Evolutionary conservation across 202 grass and related monocot genomes (phyloP).

Genomic region (Musa balbisiana): DNA sequence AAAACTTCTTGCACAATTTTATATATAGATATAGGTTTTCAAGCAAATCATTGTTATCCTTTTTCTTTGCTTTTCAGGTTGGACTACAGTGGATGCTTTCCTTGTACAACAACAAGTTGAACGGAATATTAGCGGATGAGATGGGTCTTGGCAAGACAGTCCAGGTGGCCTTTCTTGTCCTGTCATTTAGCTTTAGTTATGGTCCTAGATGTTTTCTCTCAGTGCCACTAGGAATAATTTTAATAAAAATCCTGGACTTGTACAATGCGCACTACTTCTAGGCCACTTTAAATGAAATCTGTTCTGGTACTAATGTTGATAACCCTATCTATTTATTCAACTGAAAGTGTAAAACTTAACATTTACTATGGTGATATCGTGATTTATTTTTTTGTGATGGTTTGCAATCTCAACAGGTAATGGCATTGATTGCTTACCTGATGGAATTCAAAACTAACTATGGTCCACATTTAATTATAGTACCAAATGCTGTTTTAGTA

Average conservation of each 20-base stretch:
- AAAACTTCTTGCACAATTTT: background rate
- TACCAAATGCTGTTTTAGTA: conserved; percentile 97
- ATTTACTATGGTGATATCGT: background rate
- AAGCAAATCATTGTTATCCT: conserved; percentile 13
- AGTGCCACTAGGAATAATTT: background rate
- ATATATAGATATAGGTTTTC: background rate
- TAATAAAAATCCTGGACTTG: background rate
- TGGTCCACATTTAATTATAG: conserved; percentile 97
- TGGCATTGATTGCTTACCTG: conserved; percentile 91
- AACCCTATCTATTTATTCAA: background rate
- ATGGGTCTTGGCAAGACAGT: conserved; percentile 99
- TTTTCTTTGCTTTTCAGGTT: conserved; percentile 53
- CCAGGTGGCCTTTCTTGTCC: conserved; percentile 53
- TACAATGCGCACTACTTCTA: background rate
- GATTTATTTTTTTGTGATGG: background rate
- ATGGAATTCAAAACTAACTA: conserved; percentile 99
- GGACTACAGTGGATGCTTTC: conserved; percentile 99
- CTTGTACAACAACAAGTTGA: conserved; percentile 98
- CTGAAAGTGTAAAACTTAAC: background rate
- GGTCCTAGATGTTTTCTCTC: background rate
- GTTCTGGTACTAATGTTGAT: background rate
- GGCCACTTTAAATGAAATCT: background rate
- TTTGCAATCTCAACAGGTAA: conserved; percentile 50
- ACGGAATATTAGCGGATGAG: conserved; percentile 99
- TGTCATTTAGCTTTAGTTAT: conserved; percentile 6